Conservation (phyloP, 1,284 basidiomycete species). For the Ustilago bromivora region DNA sequence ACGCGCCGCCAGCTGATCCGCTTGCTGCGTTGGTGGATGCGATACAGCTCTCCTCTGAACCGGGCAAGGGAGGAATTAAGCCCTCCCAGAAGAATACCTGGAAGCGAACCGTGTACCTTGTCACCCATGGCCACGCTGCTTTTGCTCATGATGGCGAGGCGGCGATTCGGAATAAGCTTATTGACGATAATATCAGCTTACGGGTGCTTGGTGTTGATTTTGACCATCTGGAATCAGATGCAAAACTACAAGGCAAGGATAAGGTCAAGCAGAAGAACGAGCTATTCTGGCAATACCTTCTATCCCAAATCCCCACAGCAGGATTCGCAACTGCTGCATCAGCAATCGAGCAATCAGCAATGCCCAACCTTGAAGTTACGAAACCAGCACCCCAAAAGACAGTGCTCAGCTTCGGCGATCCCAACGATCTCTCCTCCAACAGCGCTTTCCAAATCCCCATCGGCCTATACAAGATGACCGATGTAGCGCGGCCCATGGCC, state of each 20-base stretch:
- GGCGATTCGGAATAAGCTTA: slow-evolving; percentile 43
- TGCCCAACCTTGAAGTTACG: slow-evolving; percentile 56
- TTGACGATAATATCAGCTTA: slow-evolving; percentile 49
- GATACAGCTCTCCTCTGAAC: slow-evolving; percentile 75
- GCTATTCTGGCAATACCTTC: slow-evolving; percentile 76
- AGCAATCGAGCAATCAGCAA: slow-evolving; percentile 46
- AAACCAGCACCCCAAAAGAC: slow-evolving; percentile 45
- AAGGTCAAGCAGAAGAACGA: slow-evolving; percentile 83
- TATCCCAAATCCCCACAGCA: slow-evolving; percentile 72
- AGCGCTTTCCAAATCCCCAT: slow-evolving; percentile 82
- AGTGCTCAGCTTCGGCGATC: slow-evolving; percentile 60
- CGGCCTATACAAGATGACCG: slow-evolving; percentile 85
- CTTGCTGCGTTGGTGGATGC: slow-evolving; percentile 88
- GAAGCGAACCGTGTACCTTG: slow-evolving; percentile 62
- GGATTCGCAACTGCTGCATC: slow-evolving; percentile 72
- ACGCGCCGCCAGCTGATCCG: slow-evolving; percentile 69
- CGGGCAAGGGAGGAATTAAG: slow-evolving; percentile 53
- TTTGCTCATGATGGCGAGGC: slow-evolving; percentile 52
- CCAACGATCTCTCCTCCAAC: slow-evolving; percentile 70
- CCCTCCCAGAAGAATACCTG: slow-evolving; percentile 52
- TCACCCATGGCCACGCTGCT: slow-evolving; percentile 66
- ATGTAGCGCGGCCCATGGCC: slow-evolving; percentile 78
- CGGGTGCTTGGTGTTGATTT: slow-evolving; percentile 80
- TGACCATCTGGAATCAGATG: slow-evolving; percentile 78
- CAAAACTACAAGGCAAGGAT: slow-evolving; percentile 78